Percentiles rank a stretch among this genome's conserved stretches.
Evolutionary conservation across 345 rosid species (phyloP).

Genomic region (Xanthoceras sorbifolium): DNA sequence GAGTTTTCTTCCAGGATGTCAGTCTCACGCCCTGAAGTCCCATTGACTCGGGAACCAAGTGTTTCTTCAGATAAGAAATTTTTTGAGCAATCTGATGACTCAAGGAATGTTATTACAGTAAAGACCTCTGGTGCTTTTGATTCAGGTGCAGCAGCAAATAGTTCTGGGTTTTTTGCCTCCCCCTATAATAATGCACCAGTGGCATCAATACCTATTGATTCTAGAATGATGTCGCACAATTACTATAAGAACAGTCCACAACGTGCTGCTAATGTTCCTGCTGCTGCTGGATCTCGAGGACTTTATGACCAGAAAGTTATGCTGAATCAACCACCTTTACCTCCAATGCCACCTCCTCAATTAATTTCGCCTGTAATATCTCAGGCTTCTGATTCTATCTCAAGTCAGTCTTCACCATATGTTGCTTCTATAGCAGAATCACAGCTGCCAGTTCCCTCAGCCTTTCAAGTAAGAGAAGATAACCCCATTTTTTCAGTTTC

Average conservation of each 20-base stretch:
- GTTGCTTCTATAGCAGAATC: conserved; percentile 39
- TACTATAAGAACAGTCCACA: conserved; percentile 73
- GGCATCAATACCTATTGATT: conserved; percentile 49
- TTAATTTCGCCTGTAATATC: conserved; percentile 49
- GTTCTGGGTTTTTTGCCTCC: conserved; percentile 51
- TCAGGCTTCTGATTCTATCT: conserved; percentile 53
- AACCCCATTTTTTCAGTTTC: neutral
- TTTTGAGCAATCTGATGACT: conserved; percentile 73
- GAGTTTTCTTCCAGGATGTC: conserved; percentile 96
- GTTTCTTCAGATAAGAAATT: conserved; percentile 78
- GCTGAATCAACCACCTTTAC: conserved; percentile 86
- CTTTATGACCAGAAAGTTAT: conserved; percentile 64
- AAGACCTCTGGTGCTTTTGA: conserved; percentile 49
- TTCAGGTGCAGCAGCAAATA: conserved; percentile 40
- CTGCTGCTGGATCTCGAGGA: conserved; percentile 60
- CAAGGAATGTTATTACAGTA: conserved; percentile 48
- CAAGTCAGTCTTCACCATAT: conserved; percentile 53
- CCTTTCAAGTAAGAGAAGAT: conserved; percentile 43
- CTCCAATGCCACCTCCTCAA: conserved; percentile 85
- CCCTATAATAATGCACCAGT: conserved; percentile 48
- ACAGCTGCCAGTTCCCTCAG: conserved; percentile 36
- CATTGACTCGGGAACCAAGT: conserved; percentile 76
- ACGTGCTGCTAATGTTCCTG: conserved; percentile 40
- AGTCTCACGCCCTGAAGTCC: conserved; percentile 63
- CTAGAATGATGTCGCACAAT: conserved; percentile 63